phyloP scores from a whole-genome alignment of 192 early-diverging fungal species.

The Phlyctochytrium arcticum region DNA sequence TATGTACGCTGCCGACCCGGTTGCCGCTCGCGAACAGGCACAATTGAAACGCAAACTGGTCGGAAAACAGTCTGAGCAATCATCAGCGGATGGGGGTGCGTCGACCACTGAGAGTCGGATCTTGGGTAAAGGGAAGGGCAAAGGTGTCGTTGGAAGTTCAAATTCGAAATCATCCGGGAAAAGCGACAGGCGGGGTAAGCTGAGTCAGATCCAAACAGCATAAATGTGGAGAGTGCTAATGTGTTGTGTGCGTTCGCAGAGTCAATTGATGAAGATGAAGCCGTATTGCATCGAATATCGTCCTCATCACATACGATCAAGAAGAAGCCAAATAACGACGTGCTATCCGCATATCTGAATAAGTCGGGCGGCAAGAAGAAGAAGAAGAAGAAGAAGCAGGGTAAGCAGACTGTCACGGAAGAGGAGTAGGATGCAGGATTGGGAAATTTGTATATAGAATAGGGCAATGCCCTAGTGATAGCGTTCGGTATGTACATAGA shows the following conservation, averaged over 20 bases:
- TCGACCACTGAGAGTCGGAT: background rate
- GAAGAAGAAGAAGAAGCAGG: constrained; percentile 9
- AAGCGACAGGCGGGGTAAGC: background rate
- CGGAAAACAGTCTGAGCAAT: too few relatives aligned
- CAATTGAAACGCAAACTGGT: constrained; percentile 1
- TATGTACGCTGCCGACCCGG: background rate
- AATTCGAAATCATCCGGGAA: background rate
- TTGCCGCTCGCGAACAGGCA: background rate
- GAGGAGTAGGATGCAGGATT: too few relatives aligned
- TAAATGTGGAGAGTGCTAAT: too few relatives aligned
- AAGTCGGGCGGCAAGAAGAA: too few relatives aligned
- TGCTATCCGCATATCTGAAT: constrained; percentile 6
- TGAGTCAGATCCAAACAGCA: background rate
- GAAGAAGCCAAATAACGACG: background rate
- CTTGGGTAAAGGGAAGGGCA: background rate
- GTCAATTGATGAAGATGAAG: constrained; percentile 3
- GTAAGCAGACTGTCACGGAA: background rate
- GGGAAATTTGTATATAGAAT: too few relatives aligned
- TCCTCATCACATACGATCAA: background rate
- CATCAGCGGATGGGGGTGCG: background rate
- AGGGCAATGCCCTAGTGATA: too few relatives aligned
- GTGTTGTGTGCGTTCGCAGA: background rate
- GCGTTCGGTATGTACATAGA: too few relatives aligned
- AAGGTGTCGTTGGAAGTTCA: background rate
- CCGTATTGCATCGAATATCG: background rate